phyloP scores from a whole-genome alignment of 1,139 yeast genomes.

The Arxiozyma telluris region DNA sequence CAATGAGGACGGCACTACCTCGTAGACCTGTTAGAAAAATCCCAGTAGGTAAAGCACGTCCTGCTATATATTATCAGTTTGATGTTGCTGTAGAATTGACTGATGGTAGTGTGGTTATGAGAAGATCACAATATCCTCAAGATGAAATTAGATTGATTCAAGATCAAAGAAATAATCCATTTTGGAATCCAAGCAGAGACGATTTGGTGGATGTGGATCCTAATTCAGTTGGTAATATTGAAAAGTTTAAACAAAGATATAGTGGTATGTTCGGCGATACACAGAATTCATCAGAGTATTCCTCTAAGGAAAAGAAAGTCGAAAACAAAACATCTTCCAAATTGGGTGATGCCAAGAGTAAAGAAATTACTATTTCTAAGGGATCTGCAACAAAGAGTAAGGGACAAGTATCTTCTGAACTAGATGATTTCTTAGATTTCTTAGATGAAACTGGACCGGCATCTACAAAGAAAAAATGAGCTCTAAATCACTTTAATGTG shows the following conservation, averaged over 20 bases:
- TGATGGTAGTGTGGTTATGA: constrained; percentile 80
- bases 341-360: not conserved
- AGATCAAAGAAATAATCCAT: constrained; percentile 76
- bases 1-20: constrained; percentile 26
- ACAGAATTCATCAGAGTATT: constrained; percentile 11
- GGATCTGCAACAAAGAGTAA: not conserved
- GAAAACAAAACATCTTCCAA: constrained; percentile 7
- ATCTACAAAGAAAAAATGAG: not conserved
- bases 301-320: constrained; percentile 7
- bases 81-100: constrained; percentile 80
- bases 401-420: constrained; percentile 29
- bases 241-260: constrained; percentile 74
- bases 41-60: constrained; percentile 68
- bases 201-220: constrained; percentile 70
- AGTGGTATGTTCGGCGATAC: constrained; percentile 37
- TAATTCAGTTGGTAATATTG: constrained; percentile 76
- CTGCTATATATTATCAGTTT: constrained; percentile 85
- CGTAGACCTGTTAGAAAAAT: constrained; percentile 35
- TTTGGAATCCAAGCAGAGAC: constrained; percentile 83
- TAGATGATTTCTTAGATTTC: constrained; percentile 51
- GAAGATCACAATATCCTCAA: constrained; percentile 85
- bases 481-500: not conserved
- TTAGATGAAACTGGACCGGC: constrained; percentile 39
- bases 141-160: constrained; percentile 76
- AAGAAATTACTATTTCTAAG: not conserved